These are phyloP conservation scores for Naganishia antarctica DNA, from an alignment of 768 basidiomycete genomes.

Conservation along the genomic window DNA sequence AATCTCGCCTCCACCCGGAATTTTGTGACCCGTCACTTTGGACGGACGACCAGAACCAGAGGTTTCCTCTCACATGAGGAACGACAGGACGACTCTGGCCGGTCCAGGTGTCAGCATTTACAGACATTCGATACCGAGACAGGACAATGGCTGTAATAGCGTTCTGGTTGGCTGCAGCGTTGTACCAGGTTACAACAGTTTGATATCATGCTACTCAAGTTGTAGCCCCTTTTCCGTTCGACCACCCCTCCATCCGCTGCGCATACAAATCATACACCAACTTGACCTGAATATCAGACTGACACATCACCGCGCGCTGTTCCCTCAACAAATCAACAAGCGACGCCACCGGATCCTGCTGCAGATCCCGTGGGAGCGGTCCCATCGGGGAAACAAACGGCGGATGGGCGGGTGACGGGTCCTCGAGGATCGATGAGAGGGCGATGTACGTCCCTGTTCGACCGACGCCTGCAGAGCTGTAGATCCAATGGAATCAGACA, in stretches of 20 bases:
- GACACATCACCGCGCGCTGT: slow-evolving; percentile 41
- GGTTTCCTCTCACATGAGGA: too few species aligned
- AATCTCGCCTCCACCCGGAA: too few species aligned
- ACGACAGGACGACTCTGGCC: too few species aligned
- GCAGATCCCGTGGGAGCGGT: slow-evolving; percentile 33
- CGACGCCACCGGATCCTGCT: slow-evolving; percentile 36
- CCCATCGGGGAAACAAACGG: slow-evolving; percentile 34
- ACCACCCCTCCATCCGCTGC: background rate
- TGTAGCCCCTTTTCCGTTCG: background rate
- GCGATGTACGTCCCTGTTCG: slow-evolving; percentile 49
- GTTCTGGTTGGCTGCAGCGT: background rate
- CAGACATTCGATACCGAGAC: too few species aligned
- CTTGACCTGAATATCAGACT: slow-evolving; percentile 38
- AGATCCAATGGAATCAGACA: background rate
- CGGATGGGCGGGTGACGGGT: background rate
- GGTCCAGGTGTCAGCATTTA: too few species aligned
- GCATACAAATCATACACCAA: slow-evolving; percentile 35
- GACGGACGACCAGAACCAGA: too few species aligned
- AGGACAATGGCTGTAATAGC: too few species aligned
- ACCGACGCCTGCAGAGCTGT: slow-evolving; percentile 48
- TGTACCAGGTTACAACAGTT: too few species aligned
- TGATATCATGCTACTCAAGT: too few species aligned
- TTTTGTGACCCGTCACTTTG: too few species aligned
- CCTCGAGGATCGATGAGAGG: slow-evolving; percentile 40
- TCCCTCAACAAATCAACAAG: slow-evolving; percentile 45